Base-by-base conservation (phyloP, 345 rosid species). In the Physaria fendleri region DNA sequence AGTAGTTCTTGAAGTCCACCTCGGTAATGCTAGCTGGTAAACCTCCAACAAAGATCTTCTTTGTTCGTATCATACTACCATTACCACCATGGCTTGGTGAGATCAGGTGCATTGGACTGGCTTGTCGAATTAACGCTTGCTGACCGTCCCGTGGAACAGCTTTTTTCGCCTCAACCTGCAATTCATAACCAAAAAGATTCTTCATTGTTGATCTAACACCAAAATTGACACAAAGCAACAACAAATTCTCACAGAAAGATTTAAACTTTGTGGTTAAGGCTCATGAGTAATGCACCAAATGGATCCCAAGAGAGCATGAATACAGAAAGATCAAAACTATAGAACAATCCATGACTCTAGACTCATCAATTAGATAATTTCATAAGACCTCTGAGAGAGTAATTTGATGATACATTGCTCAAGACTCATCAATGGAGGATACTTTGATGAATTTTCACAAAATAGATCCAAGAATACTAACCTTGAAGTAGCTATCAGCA, bases 151-250 rank as follows among this genome's bases (percentile, higher is more conserved):
- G 64, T 23, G 91, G 95, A 22, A 89, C 95, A 35, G 97, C 97
- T 76, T 85, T 91, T 82, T 91, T 91, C 33, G 98, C 98, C 73
- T 91, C 98, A 20, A 91, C 98, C 98, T 88, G 81, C 66, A 78
- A 64, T n/a, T n/a, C 56, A 15, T 4, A 27, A 41, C 8, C 28
- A 7, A 11, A 27, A 30, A 2, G 14, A 25, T 2, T 22, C n/a
- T n/a, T n/a, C n/a, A n/a, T n/a, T n/a, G n/a, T n/a, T n/a, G n/a
- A n/a, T n/a, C n/a, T n/a, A 37, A 16, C 56, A 38, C 47, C 46
- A 15, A 29, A 29, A 56, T 34, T 55, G 40, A 16, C 37, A 52
- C 42, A 44, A 15, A 20, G 49, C 33, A 27, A 62, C 46, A 38
- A 49, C 46, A 24, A 4, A 25, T 37, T 48, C 40, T 27, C 45